Evolutionary conservation across 1,139 yeast species (phyloP).

Genomic region (Diutina siamensis): DNA sequence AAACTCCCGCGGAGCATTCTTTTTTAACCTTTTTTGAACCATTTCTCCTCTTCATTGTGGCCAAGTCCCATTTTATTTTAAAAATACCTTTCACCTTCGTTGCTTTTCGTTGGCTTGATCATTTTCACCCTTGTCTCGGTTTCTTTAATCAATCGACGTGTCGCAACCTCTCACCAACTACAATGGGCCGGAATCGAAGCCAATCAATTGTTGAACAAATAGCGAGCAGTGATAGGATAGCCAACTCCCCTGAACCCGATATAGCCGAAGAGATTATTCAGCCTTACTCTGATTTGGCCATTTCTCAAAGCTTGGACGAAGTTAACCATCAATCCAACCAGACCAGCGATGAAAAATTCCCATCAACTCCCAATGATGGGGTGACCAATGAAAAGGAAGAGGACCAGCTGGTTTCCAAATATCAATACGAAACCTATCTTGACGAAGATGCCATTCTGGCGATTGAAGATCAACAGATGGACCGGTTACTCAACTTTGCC

Average conservation of each 20-base stretch:
- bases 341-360: background rate
- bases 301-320: background rate
- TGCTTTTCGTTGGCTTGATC: too few relatives aligned
- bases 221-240: background rate
- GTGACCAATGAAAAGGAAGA: background rate
- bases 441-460: background rate
- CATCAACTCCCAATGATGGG: background rate
- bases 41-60: background rate
- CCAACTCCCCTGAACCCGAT: background rate
- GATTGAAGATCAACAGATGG: slow-evolving; percentile 3
- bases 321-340: background rate
- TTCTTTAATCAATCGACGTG: too few relatives aligned
- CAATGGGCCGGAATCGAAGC: slow-evolving; percentile 1
- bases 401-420: too few relatives aligned
- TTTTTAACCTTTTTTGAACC: background rate
- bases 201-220: slow-evolving; percentile 5
- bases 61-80: too few relatives aligned
- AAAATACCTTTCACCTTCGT: too few relatives aligned
- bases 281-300: background rate
- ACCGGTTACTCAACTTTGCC: slow-evolving; percentile 19
- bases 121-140: too few relatives aligned
- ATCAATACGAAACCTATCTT: background rate
- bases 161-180: background rate
- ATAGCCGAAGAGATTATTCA: background rate
- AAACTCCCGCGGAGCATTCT: background rate